Conservation (phyloP, 345 rosid species). For the Psidium guajava region DNA sequence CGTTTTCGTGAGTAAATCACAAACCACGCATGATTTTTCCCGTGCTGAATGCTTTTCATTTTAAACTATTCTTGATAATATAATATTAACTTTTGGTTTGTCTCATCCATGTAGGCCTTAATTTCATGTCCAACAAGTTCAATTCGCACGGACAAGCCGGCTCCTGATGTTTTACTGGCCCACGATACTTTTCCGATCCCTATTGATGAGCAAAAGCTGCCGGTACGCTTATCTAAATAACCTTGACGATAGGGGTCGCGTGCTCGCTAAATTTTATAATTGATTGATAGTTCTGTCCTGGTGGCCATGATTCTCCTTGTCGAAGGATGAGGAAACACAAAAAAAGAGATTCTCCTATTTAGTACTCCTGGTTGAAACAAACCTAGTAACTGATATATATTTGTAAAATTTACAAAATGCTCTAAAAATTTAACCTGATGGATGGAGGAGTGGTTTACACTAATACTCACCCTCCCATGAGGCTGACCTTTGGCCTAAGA, state of each 20-base stretch:
- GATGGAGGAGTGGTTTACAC: neutral
- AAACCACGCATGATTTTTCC: neutral
- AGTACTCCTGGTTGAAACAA: neutral
- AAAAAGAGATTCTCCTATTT: neutral
- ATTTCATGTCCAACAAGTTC: constrained; percentile 55
- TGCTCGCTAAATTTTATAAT: neutral
- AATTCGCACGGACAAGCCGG: constrained; percentile 40
- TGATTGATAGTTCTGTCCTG: neutral
- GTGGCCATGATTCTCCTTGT: neutral
- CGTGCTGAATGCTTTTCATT: neutral
- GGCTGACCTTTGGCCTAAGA: neutral
- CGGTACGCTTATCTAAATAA: constrained; percentile 16
- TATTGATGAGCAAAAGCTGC: constrained; percentile 35
- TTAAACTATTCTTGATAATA: neutral
- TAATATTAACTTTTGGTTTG: neutral
- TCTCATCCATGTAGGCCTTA: constrained; percentile 27
- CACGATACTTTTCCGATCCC: constrained; percentile 47
- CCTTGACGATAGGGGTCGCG: neutral
- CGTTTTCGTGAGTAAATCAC: neutral
- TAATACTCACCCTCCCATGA: neutral
- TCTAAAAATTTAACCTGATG: neutral
- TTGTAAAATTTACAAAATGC: neutral
- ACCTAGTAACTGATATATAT: neutral
- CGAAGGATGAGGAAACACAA: neutral
- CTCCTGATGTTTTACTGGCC: constrained; percentile 39